phyloP scores from a whole-genome alignment of 2,329 filamentous ascomycete species.

The Cladosporium sp. region DNA sequence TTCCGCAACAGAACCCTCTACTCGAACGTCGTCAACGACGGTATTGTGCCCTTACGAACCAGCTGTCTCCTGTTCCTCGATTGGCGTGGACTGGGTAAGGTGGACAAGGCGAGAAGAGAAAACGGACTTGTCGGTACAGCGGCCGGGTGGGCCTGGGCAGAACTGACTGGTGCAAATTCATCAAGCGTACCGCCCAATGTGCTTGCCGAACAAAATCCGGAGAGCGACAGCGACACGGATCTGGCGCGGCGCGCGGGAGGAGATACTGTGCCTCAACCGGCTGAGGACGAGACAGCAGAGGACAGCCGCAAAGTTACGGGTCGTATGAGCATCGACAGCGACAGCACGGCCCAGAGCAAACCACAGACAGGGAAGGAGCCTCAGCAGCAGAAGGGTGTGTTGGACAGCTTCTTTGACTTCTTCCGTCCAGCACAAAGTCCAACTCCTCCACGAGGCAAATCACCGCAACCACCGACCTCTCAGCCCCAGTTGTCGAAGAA shows the following conservation, averaged over 20 bases:
- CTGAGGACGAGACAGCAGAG: conserved; percentile 57
- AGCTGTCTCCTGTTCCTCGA: conserved; percentile 95
- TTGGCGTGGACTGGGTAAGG: conserved; percentile 87
- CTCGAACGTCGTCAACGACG: conserved; percentile 96
- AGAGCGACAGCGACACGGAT: conserved; percentile 23
- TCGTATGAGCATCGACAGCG: conserved; percentile 22
- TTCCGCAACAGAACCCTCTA: conserved; percentile 90
- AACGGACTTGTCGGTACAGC: conserved; percentile 89
- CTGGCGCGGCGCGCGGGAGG: conserved; percentile 24
- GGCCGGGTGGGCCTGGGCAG: conserved; percentile 89
- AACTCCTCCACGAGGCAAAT: conserved; percentile 57
- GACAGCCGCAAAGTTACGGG: conserved; percentile 39
- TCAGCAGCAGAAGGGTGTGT: conserved; percentile 32
- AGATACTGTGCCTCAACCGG: conserved; percentile 60
- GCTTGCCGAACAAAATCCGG: conserved; percentile 16
- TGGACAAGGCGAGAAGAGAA: conserved; percentile 88
- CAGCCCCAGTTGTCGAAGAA: conserved; percentile 20
- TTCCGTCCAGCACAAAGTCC: conserved; percentile 50
- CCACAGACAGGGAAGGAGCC: conserved; percentile 20
- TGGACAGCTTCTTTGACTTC: conserved; percentile 60
- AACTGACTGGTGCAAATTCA: conserved; percentile 68
- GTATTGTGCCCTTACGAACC: conserved; percentile 88
- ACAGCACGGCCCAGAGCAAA: conserved; percentile 41
- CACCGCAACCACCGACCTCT: conserved; percentile 17
- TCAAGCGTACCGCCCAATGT: conserved; percentile 43